Base-by-base conservation (phyloP, 805 yeast species). In the Suhomyces kilbournensis region DNA sequence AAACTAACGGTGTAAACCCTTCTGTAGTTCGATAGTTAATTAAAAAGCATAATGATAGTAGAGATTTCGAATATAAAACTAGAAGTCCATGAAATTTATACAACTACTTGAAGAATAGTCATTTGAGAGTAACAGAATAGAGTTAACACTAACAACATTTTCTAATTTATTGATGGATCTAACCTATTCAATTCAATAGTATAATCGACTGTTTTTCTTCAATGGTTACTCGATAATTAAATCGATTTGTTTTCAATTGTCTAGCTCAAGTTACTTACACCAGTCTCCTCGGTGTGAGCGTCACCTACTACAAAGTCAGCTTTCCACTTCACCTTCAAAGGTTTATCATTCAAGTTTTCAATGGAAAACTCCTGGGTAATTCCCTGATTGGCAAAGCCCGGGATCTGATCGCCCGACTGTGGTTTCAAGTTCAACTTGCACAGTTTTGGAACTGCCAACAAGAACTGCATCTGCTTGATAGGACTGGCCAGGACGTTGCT, bases 311-410 rank as follows among this genome's bases (percentile, higher is more conserved):
- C 59, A 64, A 81, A 89, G 52, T 80, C 80, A 22, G 80, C 77
- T 66, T 85, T 88, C 93, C 92, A 90, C 67, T 89, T 86, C 53
- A 90, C 75, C 67, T 87, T 88, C 58, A 86, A 70, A 23, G 64
- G 66, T 59, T 71, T 76, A 38, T 62, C 58, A 23, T 53, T 49
- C 7, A 69, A 60, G 58, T 69, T 74, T 48, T 72, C 77, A 34
- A 69, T 66, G 0, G 68, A 62, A 47, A 82, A 75, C 32, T 69
- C 74, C 67, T 88, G 94, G 4, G 73, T 67, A 15, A 86, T 72
- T 6, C 83, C 83, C 50, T 79, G 75, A 34, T 64, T 67, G 46
- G 72, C 74, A 50, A 74, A 75, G 2, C 81, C 77, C 52, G 75
- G 74, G n/a, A 88, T 61, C 28, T 66, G 61, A 51, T 79, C 82